These are phyloP conservation scores for Rhizopus delemar DNA, from an alignment of 371 early-diverging fungal genomes.

Conservation along the genomic window DNA sequence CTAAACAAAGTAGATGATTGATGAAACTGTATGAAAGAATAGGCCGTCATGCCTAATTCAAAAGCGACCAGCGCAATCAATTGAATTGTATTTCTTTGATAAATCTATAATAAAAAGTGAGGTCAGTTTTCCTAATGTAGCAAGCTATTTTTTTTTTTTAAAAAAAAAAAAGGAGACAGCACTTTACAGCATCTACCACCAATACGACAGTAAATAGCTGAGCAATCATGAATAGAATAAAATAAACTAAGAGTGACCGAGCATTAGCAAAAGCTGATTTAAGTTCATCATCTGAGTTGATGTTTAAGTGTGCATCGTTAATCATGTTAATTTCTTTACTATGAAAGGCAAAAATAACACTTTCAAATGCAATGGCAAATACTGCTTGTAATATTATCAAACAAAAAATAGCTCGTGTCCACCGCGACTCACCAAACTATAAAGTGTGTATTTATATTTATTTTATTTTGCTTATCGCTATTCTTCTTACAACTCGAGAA, in stretches of 20 bases:
- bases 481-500: conserved; percentile 39
- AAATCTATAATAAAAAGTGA: neutral
- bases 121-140: neutral
- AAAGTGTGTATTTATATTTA: neutral
- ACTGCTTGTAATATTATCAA: conserved; percentile 36
- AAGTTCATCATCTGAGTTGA: conserved; percentile 31
- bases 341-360: conserved; percentile 44
- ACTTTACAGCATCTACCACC: conserved; percentile 48
- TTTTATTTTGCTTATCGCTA: neutral
- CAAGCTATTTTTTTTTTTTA: neutral
- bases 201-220: conserved; percentile 45
- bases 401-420: conserved; percentile 50
- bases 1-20: conserved; percentile 46
- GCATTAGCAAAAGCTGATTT: conserved; percentile 45
- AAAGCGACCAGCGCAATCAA: conserved; percentile 51
- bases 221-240: conserved; percentile 47
- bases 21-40: conserved; percentile 51
- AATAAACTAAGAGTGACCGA: conserved; percentile 47
- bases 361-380: conserved; percentile 45
- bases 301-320: conserved; percentile 7
- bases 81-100: conserved; percentile 48
- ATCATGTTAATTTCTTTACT: conserved; percentile 33
- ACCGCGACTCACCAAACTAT: conserved; percentile 57
- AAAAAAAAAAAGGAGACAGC: neutral
- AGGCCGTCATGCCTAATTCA: conserved; percentile 52